A percentile compares a stretch with the other conserved stretches of the same genome.
phyloP scores from a whole-genome alignment of 2,329 filamentous ascomycete species.

The Boeremia exigua region DNA sequence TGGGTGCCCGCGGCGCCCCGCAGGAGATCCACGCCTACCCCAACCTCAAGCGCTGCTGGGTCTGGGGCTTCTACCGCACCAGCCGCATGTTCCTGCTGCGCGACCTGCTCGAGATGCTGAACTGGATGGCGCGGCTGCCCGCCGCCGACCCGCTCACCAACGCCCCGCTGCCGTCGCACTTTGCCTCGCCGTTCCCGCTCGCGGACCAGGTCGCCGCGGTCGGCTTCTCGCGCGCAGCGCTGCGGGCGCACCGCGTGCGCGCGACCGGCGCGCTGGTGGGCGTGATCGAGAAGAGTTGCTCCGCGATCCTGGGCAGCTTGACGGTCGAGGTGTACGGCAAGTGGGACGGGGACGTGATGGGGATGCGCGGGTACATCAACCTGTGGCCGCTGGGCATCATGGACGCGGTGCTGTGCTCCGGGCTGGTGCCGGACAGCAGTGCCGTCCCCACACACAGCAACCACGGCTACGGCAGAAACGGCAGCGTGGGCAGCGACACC shows the following conservation, averaged over 20 bases:
- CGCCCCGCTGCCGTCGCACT: conserved; percentile 2
- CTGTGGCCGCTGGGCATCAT: conserved; percentile 38
- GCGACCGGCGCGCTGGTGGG: conserved; percentile 29
- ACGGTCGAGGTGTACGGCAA: conserved; percentile 34
- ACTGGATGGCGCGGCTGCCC: conserved; percentile 38
- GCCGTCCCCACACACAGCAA: too few species aligned
- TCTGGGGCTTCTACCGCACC: conserved; percentile 41
- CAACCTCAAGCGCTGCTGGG: conserved; percentile 31
- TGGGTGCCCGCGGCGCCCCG: conserved; percentile 32
- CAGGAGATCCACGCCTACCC: conserved; percentile 35
- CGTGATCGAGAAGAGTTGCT: conserved; percentile 33
- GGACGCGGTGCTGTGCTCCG: conserved; percentile 33
- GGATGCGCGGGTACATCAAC: conserved; percentile 36
- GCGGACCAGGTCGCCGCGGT: conserved; percentile 2
- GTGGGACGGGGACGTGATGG: conserved; percentile 29
- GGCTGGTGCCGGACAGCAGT: conserved; percentile 31
- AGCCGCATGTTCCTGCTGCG: conserved; percentile 36
- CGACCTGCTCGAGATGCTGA: conserved; percentile 39
- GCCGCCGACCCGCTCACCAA: conserved; percentile 10
- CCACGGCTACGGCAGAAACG: too few species aligned
- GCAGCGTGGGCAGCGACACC: too few species aligned
- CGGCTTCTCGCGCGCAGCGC: conserved; percentile 20
- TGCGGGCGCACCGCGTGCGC: conserved; percentile 26
- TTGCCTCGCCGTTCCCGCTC: conserved; percentile 11
- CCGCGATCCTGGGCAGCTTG: conserved; percentile 33